phyloP scores from a whole-genome alignment of 805 yeast genomes.

The Kluyveromyces siamensis region DNA sequence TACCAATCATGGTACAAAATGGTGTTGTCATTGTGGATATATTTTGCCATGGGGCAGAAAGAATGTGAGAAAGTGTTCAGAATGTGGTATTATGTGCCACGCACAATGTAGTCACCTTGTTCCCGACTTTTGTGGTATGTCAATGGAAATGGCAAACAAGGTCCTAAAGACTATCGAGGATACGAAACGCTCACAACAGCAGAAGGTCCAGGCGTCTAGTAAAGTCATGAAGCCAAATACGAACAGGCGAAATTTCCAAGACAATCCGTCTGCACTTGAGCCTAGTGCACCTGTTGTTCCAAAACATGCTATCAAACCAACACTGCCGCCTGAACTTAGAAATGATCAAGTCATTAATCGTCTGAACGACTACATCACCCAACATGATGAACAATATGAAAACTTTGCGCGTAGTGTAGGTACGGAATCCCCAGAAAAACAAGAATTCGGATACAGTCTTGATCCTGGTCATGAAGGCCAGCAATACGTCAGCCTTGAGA shows the following conservation, averaged over 20 bases:
- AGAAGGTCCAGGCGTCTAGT: constrained; percentile 9
- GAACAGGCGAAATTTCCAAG: neutral
- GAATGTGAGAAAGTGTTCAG: constrained; percentile 84
- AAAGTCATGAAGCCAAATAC: constrained; percentile 8
- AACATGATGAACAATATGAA: constrained; percentile 18
- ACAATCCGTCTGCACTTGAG: neutral
- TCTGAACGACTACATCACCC: constrained; percentile 18
- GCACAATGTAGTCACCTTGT: constrained; percentile 87
- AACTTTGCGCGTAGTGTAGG: constrained; percentile 19
- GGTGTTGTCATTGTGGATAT: constrained; percentile 99
- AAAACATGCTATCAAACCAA: neutral
- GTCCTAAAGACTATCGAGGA: constrained; percentile 76
- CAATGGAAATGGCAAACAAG: constrained; percentile 92
- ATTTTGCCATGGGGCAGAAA: constrained; percentile 91
- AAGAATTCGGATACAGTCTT: neutral
- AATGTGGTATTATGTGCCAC: constrained; percentile 94
- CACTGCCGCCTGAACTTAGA: constrained; percentile 3
- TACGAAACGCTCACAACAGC: constrained; percentile 39
- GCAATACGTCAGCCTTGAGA: neutral
- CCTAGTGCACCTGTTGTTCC: neutral
- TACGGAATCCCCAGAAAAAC: neutral
- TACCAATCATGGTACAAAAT: constrained; percentile 88
- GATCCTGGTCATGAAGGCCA: neutral
- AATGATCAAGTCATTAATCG: constrained; percentile 10
- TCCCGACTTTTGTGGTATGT: constrained; percentile 98